Base-by-base conservation (phyloP, 805 yeast genomes). In the Metschnikowia borealis region DNA sequence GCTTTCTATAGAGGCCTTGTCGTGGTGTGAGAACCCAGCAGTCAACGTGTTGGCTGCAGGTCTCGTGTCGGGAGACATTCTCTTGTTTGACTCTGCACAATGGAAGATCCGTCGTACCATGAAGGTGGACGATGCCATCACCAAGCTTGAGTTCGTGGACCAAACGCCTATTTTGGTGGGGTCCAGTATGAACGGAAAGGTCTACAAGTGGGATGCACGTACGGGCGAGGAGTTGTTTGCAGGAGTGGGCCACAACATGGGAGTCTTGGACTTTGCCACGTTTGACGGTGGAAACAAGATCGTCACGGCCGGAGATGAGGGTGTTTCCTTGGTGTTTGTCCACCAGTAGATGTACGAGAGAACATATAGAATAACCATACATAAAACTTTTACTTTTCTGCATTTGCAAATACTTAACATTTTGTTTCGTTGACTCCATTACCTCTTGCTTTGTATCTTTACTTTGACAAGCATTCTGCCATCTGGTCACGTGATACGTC, bases 251-350 rank as follows among this genome's bases (percentile, higher is more conserved):
- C 99, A 94, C 67, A 87, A 86, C 68, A 87, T 88, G 87, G 98
- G 98, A 54, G 84, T 94, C 17, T 77, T 94, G 55, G 97, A 89
- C 61, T 92, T 94, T 64, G 83, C 85, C 17, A 63, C 85, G 39
- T 80, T 83, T 50, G 83, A 81, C 38, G 70, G 79, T 42, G 92
- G 89, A 26, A 76, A 78, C 46, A 83, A 84, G 64, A 62, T 94
- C 41, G 78, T 90, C 35, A 89, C 97, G 18, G 99, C 97, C 13
- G 97, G 97, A 56, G 99, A 94, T 66, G 99, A 94, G 68, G 96
- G 96, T 58, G 97, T 94, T 32, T 82, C 95, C 11, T 73, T 92
- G 56, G 80, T 92, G 10, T 90, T 83, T 59, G 51, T 44, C 11
- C 53, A 49, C 49, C 49, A 53, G 47, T 52, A 46, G 29, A 14